Evolutionary conservation across 495 filamentous ascomycete genomes (phyloP).

Genomic region (Chlorociboria aeruginascens): DNA sequence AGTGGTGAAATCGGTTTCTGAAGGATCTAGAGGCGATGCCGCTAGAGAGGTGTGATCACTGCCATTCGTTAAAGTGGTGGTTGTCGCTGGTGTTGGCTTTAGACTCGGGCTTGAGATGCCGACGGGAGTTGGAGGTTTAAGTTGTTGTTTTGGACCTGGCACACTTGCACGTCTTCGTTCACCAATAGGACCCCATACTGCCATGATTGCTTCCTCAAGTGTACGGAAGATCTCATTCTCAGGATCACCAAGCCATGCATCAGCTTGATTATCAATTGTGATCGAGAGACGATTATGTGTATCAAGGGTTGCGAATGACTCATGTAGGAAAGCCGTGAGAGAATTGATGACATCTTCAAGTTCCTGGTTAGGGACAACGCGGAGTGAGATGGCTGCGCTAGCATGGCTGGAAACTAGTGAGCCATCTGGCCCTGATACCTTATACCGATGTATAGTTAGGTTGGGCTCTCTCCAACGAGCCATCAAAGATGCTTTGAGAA

Average conservation of each 20-base stretch:
- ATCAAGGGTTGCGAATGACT: constrained; percentile 60
- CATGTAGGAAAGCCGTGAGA: constrained; percentile 52
- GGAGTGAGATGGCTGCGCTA: constrained; percentile 74
- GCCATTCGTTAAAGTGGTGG: constrained; percentile 43
- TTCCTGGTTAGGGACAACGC: constrained; percentile 87
- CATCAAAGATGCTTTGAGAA: constrained; percentile 69
- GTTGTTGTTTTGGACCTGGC: constrained; percentile 17
- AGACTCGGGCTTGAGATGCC: constrained; percentile 25
- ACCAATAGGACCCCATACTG: constrained; percentile 57
- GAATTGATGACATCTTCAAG: constrained; percentile 56
- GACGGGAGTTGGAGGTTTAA: constrained; percentile 19
- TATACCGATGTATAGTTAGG: constrained; percentile 83
- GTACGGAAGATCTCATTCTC: constrained; percentile 84
- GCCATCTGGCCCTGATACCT: constrained; percentile 76
- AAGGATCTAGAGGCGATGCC: neutral
- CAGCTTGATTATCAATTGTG: constrained; percentile 80
- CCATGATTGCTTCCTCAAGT: constrained; percentile 73
- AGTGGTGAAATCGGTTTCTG: neutral
- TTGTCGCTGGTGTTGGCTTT: constrained; percentile 38
- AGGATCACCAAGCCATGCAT: constrained; percentile 91
- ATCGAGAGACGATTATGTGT: constrained; percentile 74
- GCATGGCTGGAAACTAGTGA: constrained; percentile 82
- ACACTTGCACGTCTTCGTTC: constrained; percentile 18
- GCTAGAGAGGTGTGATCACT: constrained; percentile 23
- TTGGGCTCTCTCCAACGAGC: constrained; percentile 93